Base-by-base conservation (phyloP, 2,329 filamentous ascomycete species). In the Colletotrichum cuscutae region DNA sequence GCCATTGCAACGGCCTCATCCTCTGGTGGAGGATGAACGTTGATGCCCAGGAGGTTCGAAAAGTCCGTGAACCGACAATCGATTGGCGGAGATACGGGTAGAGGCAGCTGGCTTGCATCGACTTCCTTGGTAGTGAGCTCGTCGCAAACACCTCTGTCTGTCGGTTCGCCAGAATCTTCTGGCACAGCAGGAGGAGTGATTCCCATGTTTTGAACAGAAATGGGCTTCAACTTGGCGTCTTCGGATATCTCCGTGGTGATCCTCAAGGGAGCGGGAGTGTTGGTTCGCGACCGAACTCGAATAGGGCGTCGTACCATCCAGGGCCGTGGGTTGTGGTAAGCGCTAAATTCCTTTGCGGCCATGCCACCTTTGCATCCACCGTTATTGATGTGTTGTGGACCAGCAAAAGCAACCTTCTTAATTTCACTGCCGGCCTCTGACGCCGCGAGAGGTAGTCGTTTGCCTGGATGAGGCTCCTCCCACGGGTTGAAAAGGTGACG, bases 391-490 rank as follows among this genome's bases (percentile, higher is more conserved):
- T 71, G 66, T 52, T 68, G 62, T 66, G 26, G 58, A 32, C 58
- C 63, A 63, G 54, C 35, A 35, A 54, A 49, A 42, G 68, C 65
- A 63, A 63, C 74, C 72, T 71, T 71, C 63, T 66, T 75, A 75
- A 72, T 35, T n/a, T 61, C 76, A 71, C 70, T 72, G 71, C 77
- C 77, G 66, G 76, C 74, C 74, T 77, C 72, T 66, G 76, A 72
- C 74, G 77, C 75, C 53, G 79, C 76, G 65, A 79, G 79, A 72
- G 81, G 75, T 76, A 86, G 76, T 65, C 82, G 82, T 72, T 83
- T 80, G 75, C 85, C 86, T 74, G 84, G 84, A 77, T 87, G 85
- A 32, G 85, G 83, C 77, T 86, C 85, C 77, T 85, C 84, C 82
- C 85, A 86, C 7, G 74, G 52, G n/a, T 65, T 71, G 19, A 72